A percentile compares a stretch with the other conserved stretches of the same genome.
phyloP scores from a whole-genome alignment of 1,284 basidiomycete species.

The Heterobasidion occidentale region DNA sequence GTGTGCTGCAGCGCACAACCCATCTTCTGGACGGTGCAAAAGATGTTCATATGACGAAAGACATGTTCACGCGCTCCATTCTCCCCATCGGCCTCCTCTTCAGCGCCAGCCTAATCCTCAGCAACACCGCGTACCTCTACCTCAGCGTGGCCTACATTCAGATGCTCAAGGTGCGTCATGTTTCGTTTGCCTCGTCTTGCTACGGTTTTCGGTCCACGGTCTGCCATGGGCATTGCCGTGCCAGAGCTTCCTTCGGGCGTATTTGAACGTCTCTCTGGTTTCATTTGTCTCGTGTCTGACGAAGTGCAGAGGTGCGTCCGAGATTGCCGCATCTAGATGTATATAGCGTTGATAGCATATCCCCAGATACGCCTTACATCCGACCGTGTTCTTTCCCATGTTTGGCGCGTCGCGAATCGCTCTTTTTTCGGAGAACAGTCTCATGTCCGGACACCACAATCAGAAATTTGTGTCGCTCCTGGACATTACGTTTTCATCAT shows the following conservation, averaged over 20 bases:
- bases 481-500: neutral
- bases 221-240: no score
- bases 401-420: constrained; percentile 2
- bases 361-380: no score
- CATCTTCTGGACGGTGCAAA: constrained; percentile 83
- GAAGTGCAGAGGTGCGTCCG: no score
- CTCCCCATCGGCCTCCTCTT: constrained; percentile 92
- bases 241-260: no score
- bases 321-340: no score
- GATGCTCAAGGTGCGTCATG: constrained; percentile 80
- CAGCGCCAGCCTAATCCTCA: constrained; percentile 85
- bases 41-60: constrained; percentile 80
- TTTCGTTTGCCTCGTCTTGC: neutral
- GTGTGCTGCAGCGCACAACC: constrained; percentile 84
- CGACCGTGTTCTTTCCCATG: neutral
- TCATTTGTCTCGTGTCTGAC: no score
- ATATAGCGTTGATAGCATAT: no score
- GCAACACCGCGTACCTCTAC: constrained; percentile 92
- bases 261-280: no score
- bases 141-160: constrained; percentile 93
- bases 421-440: neutral
- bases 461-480: no score
- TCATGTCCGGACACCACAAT: no score
- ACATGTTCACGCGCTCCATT: constrained; percentile 82
- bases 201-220: no score